These are phyloP conservation scores for Exophiala lecanii-corni DNA, from an alignment of 2,329 filamentous ascomycete genomes.

Conservation along the genomic window DNA sequence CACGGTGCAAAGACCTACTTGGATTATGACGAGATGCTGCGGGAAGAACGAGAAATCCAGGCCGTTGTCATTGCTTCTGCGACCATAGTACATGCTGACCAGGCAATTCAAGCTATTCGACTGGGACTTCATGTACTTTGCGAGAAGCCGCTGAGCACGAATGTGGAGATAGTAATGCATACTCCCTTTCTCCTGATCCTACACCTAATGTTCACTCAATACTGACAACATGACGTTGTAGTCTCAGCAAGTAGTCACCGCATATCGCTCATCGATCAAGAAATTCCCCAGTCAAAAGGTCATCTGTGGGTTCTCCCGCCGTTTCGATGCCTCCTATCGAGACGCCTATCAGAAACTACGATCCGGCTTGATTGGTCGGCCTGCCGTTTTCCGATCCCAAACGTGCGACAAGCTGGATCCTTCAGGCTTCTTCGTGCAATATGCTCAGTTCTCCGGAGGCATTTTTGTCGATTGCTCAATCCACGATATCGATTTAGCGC, in stretches of 20 bases:
- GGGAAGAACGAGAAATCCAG: slow-evolving; percentile 48
- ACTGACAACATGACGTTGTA: slow-evolving; percentile 28
- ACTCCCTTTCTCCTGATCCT: background rate
- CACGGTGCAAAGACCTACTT: slow-evolving; percentile 51
- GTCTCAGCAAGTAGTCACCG: slow-evolving; percentile 58
- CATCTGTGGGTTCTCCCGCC: slow-evolving; percentile 62
- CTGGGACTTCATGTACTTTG: slow-evolving; percentile 53
- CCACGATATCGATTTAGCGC: slow-evolving; percentile 63
- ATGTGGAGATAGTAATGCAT: slow-evolving; percentile 54
- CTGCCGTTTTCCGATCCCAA: slow-evolving; percentile 59
- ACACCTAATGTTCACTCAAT: background rate
- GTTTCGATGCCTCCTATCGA: slow-evolving; percentile 63
- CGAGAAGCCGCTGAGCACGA: slow-evolving; percentile 53
- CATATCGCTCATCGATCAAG: slow-evolving; percentile 37
- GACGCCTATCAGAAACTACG: slow-evolving; percentile 53
- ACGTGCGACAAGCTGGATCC: slow-evolving; percentile 65
- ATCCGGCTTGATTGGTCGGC: slow-evolving; percentile 54
- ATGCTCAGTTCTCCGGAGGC: slow-evolving; percentile 61
- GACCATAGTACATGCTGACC: slow-evolving; percentile 53
- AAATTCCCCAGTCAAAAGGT: slow-evolving; percentile 58
- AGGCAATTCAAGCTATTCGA: slow-evolving; percentile 54
- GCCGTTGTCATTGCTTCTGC: slow-evolving; percentile 54
- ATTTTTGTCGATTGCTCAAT: slow-evolving; percentile 69
- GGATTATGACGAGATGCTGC: slow-evolving; percentile 54
- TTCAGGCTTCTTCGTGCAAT: slow-evolving; percentile 63